A percentile compares a stretch with the other conserved stretches of the same genome.
Evolutionary conservation across 108 stramenopile genomes (phyloP).

Genomic region (Nitzschia inconspicua): DNA sequence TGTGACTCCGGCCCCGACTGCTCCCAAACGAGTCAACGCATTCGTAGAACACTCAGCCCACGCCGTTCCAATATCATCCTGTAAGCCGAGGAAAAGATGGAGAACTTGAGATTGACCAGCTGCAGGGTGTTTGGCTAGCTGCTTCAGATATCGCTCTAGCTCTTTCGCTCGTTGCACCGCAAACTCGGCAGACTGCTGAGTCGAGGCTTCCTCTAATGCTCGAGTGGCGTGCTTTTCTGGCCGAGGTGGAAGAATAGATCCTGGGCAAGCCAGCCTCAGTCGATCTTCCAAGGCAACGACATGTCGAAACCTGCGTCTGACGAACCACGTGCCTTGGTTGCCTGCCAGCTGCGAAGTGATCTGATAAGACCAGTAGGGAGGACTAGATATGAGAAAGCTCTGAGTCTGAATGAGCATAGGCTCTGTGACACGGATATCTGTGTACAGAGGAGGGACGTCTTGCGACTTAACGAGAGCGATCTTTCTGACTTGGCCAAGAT

Average conservation of each 20-base stretch:
- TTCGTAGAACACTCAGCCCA: slow-evolving; percentile 85
- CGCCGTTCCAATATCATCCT: slow-evolving; percentile 87
- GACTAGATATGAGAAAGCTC: slow-evolving; percentile 40
- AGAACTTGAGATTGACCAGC: slow-evolving; percentile 50
- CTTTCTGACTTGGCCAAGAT: slow-evolving; percentile 13
- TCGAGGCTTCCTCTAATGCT: slow-evolving; percentile 81
- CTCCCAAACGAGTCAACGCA: slow-evolving; percentile 73
- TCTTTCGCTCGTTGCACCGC: slow-evolving; percentile 67
- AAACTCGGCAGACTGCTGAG: slow-evolving; percentile 79
- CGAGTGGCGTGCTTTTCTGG: slow-evolving; percentile 84
- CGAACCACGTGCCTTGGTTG: slow-evolving; percentile 48
- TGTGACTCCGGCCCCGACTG: slow-evolving; percentile 35
- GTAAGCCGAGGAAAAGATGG: slow-evolving; percentile 67
- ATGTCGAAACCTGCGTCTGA: slow-evolving; percentile 85
- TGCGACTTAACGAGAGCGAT: slow-evolving; percentile 32
- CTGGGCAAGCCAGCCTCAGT: slow-evolving; percentile 63
- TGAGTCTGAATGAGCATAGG: slow-evolving; percentile 67
- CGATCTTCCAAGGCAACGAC: slow-evolving; percentile 82
- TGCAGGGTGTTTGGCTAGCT: slow-evolving; percentile 61
- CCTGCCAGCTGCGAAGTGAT: slow-evolving; percentile 44
- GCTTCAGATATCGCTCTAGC: slow-evolving; percentile 60
- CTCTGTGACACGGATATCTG: slow-evolving; percentile 49
- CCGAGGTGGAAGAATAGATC: slow-evolving; percentile 76
- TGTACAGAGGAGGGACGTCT: slow-evolving; percentile 50
- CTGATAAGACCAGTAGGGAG: slow-evolving; percentile 82